phyloP scores from a whole-genome alignment of 306 rosid genomes.

The Quercus parvula region DNA sequence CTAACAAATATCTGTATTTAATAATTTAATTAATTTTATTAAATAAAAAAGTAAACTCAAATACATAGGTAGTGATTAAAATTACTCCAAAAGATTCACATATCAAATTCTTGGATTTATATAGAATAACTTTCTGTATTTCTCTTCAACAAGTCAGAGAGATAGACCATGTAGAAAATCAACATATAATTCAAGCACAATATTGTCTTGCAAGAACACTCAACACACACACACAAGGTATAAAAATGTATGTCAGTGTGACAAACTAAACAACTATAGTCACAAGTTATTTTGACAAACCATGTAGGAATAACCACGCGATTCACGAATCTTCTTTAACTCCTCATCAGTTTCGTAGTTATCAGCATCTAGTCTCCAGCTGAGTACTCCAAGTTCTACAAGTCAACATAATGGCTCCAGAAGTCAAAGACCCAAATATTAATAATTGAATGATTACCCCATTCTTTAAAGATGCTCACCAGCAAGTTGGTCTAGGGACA shows the following conservation, averaged over 20 bases:
- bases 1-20: not conserved
- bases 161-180: not conserved
- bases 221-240: not conserved
- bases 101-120: too few species aligned
- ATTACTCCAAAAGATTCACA: too few species aligned
- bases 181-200: not conserved
- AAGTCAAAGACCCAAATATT: not conserved
- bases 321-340: constrained; percentile 85
- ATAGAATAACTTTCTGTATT: not conserved
- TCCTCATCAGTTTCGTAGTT: constrained; percentile 79
- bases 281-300: constrained; percentile 36
- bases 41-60: too few species aligned
- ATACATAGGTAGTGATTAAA: too few species aligned
- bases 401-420: constrained; percentile 9
- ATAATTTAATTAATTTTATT: too few species aligned
- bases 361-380: constrained; percentile 91
- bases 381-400: constrained; percentile 96
- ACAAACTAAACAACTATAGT: not conserved
- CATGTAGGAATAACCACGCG: constrained; percentile 87
- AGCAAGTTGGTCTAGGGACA: constrained; percentile 71
- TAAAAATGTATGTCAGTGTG: not conserved
- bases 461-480: constrained; percentile 42
- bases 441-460: constrained; percentile 1
- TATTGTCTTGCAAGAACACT: not conserved
- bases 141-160: not conserved